Conservation (phyloP, 1,284 basidiomycete species). For the Cryptococcus floricola region DNA sequence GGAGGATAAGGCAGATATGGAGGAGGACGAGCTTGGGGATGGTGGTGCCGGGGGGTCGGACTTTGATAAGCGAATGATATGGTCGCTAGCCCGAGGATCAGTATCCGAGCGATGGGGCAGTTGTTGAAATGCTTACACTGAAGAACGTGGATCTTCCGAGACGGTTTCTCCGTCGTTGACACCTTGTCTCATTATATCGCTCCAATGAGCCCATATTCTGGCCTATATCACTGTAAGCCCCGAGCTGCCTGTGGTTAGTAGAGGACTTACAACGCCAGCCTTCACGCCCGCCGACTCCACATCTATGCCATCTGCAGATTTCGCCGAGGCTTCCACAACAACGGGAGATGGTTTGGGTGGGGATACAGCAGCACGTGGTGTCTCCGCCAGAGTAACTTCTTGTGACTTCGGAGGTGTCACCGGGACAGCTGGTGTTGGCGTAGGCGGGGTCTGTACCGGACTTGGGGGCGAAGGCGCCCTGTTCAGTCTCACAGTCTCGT, state of each 20-base stretch:
- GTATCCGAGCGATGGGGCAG: neutral
- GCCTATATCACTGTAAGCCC: conserved; percentile 17
- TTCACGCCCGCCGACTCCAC: conserved; percentile 17
- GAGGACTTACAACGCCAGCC: conserved; percentile 30
- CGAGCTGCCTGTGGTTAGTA: neutral
- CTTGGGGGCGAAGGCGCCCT: neutral
- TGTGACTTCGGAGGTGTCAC: neutral
- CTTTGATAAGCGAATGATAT: conserved; percentile 29
- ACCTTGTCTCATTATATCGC: conserved; percentile 35
- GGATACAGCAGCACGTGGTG: neutral
- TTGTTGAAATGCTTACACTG: conserved; percentile 25
- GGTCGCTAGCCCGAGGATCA: conserved; percentile 16
- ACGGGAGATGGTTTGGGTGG: too few relatives aligned
- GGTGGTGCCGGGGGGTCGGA: conserved; percentile 30
- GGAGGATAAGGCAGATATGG: conserved; percentile 8
- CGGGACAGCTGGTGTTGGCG: neutral
- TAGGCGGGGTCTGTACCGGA: neutral
- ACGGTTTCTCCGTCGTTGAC: conserved; percentile 12
- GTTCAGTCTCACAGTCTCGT: conserved; percentile 6
- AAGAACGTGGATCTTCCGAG: conserved; percentile 15
- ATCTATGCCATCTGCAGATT: conserved; percentile 20
- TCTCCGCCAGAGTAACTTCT: neutral
- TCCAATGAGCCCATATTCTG: conserved; percentile 30
- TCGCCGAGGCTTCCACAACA: neutral
- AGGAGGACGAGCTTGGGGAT: conserved; percentile 30